Base-by-base conservation (phyloP, 345 rosid species). In the Syzygium aromaticum region DNA sequence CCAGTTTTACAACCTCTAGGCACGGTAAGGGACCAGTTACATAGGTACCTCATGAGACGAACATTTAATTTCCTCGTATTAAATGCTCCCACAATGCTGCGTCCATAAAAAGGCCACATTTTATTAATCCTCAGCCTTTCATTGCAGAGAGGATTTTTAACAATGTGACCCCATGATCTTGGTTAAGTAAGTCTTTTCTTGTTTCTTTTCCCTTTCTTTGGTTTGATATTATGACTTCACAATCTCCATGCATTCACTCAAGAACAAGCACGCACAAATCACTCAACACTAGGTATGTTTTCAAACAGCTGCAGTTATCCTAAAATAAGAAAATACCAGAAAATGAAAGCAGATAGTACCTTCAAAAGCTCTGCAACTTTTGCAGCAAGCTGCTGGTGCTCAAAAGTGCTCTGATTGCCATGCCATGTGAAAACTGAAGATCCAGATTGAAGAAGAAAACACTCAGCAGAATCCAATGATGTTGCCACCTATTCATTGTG, bases 381-480 rank as follows among this genome's bases (percentile, higher is more conserved):
- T 73, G 96, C 93, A 85, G 99, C 96, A 87, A 93, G 87, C 87
- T 98, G 98, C 91, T 96, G 97, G 90, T 96, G 98, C 91, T 98
- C 99, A 90, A 89, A 93, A 43, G 98, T 90, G 92, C 99, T 94
- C 93, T 96, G 97, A 92, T 92, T 96, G 88, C 99, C 99, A 91
- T 95, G 97, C 99, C 99, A 98, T 49, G 90, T 92, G 91, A 96
- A 98, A 89, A 96, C 25, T 73, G 98, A 93, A 51, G 98, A 94
- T 67, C 99, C 99, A 90, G 99, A 95, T 94, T 98, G 99, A 92
- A 98, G 95, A 90, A 98, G 95, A 91, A 96, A 96, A 89, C 99
- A 98, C 88, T 96, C 97, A 5, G 89, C 85, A 80, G 99, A 96
- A 90, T 95, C 94, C 92, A 98, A 92, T 85, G 97, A 96, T 38